Conservation (phyloP, 176 grass and related monocot genomes). For the Lolium rigidum region DNA sequence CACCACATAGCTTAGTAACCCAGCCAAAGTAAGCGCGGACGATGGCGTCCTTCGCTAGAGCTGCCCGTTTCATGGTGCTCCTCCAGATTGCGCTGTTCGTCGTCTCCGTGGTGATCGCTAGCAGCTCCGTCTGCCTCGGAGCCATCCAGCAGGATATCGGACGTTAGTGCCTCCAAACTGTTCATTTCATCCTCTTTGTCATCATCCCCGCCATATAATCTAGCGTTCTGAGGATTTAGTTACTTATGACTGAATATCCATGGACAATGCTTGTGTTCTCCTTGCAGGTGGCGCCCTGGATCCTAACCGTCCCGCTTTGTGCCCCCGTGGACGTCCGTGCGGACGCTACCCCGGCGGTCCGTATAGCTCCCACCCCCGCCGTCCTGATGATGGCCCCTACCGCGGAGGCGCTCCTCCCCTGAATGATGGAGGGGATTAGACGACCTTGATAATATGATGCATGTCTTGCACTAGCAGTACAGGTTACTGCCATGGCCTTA, state of each 20-base stretch:
- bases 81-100: constrained; percentile 32
- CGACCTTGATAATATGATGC: not conserved
- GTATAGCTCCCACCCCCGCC: not conserved
- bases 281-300: not conserved
- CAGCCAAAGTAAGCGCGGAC: not conserved
- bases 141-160: not conserved
- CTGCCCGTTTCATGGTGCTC: not conserved
- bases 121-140: constrained; percentile 7
- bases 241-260: not conserved
- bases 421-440: not conserved
- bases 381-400: not conserved
- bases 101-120: constrained; percentile 8
- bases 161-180: not conserved
- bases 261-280: not conserved
- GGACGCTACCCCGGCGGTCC: not conserved
- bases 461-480: not conserved
- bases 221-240: not conserved
- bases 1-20: no score
- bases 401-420: not conserved
- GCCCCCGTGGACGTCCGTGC: not conserved
- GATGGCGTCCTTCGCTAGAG: not conserved
- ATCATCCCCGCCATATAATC: not conserved
- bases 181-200: not conserved
- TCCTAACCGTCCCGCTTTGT: not conserved
- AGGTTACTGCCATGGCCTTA: not conserved